Evolutionary conservation across 495 filamentous ascomycete species (phyloP), one percentile per base, ranked within the genome.

Genomic region (Rusavskia elegans): DNA sequence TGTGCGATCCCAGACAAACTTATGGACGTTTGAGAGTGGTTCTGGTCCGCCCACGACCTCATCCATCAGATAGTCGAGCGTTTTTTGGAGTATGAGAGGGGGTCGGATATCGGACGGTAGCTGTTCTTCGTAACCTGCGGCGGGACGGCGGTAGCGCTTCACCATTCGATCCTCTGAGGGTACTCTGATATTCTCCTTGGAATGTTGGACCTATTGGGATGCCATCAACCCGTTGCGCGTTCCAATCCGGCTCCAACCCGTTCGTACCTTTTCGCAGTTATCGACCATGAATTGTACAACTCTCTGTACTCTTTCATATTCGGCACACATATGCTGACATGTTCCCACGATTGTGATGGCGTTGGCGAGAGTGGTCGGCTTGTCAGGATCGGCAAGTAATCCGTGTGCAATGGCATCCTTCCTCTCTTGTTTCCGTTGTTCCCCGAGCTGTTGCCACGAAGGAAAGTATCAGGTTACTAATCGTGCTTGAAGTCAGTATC

Each of bases 1-100:
- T 20, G 90, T 95, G 20, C 93, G 79, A 64, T 97, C 90, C 87
- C 93, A 95, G 17, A 97, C 76, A 55, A 92, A 97, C 59, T 83
- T 82, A 63, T 96, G 89, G 38, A 85, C 77, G 3, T 74, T 62
- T 0, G 79, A 75, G 6, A 95, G 71, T 36, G 77, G 70, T 50
- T 81, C 73, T 19, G 79, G 68, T 5, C 79, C 72, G 45, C 74
- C 73, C 38, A 95, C 62, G 10, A 99, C 71, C 53, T 84, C 73
- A 45, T 84, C 71, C 35, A 95, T 80, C 8, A 99, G 73, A 61
- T 97, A 95, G 57, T 89, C 81, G 27, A 87, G 75, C 2, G 89
- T 86, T 60, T 78, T 74, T 52, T 84, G 76, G 35, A 96, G 76
- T 0, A 85, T 76, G 19, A 66, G 65, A 4, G 89, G 83, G 2